A percentile compares a stretch with the other conserved stretches of the same genome.
Evolutionary conservation across 192 early-diverging fungal species (phyloP).

Genomic region (Gigaspora rosea): DNA sequence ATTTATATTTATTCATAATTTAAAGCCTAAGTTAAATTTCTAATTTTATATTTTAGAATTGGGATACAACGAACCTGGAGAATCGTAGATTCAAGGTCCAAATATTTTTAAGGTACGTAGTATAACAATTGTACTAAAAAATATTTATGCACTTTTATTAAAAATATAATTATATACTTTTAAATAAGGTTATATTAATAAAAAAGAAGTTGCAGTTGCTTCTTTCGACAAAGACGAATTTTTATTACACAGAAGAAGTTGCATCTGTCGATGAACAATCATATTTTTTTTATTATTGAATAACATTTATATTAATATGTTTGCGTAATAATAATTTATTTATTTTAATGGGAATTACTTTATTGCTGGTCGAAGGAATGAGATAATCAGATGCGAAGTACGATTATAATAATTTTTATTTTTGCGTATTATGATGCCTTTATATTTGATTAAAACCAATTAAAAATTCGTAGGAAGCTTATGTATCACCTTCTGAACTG

Average conservation of each 20-base stretch:
- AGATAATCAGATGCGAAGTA: too few species aligned
- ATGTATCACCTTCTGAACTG: conserved; percentile 86
- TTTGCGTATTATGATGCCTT: too few species aligned
- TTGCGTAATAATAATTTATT: neutral
- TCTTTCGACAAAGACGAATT: conserved; percentile 79
- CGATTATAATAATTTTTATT: too few species aligned
- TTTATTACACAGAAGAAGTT: conserved; percentile 83
- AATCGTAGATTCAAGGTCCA: conserved; percentile 80
- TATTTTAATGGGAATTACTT: neutral
- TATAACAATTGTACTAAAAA: too few species aligned
- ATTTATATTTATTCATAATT: too few species aligned
- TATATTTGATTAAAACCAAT: neutral
- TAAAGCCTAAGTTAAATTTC: too few species aligned
- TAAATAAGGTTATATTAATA: conserved; percentile 78
- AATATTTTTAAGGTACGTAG: conserved; percentile 51
- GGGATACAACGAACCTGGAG: conserved; percentile 60
- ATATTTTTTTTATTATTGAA: conserved; percentile 36
- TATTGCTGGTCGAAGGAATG: too few species aligned
- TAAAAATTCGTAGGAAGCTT: conserved; percentile 39
- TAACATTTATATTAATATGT: neutral
- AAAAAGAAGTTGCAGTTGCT: conserved; percentile 76
- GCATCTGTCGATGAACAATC: conserved; percentile 66
- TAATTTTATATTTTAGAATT: conserved; percentile 15
- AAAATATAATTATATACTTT: too few species aligned
- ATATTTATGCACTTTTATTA: too few species aligned